These are phyloP conservation scores for Coniochaeta sp. DNA, from an alignment of 2,329 filamentous ascomycete species.

Conservation along the genomic window DNA sequence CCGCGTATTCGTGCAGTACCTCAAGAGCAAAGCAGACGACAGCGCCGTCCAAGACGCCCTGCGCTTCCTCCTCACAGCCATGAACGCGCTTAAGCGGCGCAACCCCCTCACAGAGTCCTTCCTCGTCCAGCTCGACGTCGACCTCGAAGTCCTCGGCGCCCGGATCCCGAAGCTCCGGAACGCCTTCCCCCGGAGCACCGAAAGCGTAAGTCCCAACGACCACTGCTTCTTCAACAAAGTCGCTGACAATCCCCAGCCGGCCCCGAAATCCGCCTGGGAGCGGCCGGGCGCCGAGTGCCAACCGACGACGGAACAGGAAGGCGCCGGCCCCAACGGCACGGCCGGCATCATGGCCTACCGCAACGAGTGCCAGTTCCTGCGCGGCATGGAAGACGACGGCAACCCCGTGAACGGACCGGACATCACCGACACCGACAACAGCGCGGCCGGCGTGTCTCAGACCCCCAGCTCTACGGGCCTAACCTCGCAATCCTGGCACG, in stretches of 20 bases:
- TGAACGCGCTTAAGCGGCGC: conserved; percentile 79
- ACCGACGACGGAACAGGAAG: conserved; percentile 9
- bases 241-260: not conserved
- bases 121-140: conserved; percentile 84
- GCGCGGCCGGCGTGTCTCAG: conserved; percentile 19
- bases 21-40: conserved; percentile 90
- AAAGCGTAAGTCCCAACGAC: conserved; percentile 35
- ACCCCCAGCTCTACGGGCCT: conserved; percentile 18
- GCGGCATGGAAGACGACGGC: conserved; percentile 28
- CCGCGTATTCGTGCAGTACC: conserved; percentile 88
- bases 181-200: conserved; percentile 44
- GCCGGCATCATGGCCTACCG: conserved; percentile 34
- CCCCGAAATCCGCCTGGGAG: conserved; percentile 18
- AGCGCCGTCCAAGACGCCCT: conserved; percentile 69
- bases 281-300: conserved; percentile 4
- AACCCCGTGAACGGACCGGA: conserved; percentile 30
- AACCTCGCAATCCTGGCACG: conserved; percentile 11
- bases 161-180: conserved; percentile 50
- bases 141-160: conserved; percentile 67
- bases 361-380: conserved; percentile 36
- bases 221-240: not conserved
- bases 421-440: conserved; percentile 27
- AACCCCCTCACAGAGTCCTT: conserved; percentile 94
- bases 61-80: conserved; percentile 84
- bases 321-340: not conserved